phyloP scores from a whole-genome alignment of 495 filamentous ascomycete genomes.

The Penicillium cinerascens region DNA sequence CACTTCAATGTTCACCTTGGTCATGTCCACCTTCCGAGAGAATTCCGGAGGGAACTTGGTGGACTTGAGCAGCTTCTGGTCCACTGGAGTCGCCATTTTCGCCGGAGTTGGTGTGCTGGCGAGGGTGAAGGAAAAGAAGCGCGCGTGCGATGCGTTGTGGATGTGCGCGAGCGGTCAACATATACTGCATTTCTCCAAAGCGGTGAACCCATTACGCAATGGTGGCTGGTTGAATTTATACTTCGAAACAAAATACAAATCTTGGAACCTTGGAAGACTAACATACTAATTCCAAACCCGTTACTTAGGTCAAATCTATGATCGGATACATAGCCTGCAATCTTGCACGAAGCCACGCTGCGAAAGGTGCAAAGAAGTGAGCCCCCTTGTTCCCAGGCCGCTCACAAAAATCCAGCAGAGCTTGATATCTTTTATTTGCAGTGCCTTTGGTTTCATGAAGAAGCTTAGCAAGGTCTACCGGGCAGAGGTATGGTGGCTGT shows the following conservation, averaged over 20 bases:
- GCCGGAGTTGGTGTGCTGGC: neutral
- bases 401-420: constrained; percentile 45
- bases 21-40: constrained; percentile 92
- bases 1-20: constrained; percentile 92
- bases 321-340: neutral
- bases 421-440: constrained; percentile 35
- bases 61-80: constrained; percentile 79
- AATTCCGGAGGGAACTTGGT: constrained; percentile 96
- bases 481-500: constrained; percentile 66
- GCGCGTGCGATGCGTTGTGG: neutral
- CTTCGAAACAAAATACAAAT: no score
- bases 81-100: constrained; percentile 70
- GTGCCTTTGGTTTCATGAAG: constrained; percentile 31
- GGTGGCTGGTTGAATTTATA: neutral
- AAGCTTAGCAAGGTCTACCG: constrained; percentile 58
- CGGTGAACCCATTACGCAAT: neutral
- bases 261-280: no score
- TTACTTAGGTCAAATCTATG: no score
- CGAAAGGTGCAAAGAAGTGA: constrained; percentile 20
- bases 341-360: constrained; percentile 17
- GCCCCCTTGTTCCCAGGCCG: neutral
- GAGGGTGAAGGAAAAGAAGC: neutral
- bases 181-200: neutral
- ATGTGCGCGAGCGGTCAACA: neutral
- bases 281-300: no score